Percentiles rank a stretch among this genome's conserved stretches.
Evolutionary conservation across 768 basidiomycete species (phyloP).

Genomic region (Boletus huronensis): DNA sequence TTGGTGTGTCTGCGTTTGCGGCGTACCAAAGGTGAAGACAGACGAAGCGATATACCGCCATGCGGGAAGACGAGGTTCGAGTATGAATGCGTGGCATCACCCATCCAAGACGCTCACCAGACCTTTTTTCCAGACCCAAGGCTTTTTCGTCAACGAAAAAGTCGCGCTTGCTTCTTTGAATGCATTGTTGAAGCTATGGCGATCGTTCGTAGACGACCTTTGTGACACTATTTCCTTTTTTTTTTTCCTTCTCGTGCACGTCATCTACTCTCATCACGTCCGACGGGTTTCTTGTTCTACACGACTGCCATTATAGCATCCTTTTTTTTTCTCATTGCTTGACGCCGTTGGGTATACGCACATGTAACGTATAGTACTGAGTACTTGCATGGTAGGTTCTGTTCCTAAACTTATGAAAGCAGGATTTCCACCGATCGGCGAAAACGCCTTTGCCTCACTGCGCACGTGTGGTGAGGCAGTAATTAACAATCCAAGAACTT

Average conservation of each 20-base stretch:
- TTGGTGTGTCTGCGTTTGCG: constrained; percentile 12
- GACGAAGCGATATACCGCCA: neutral
- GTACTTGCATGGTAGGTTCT: constrained; percentile 13
- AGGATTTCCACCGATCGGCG: no score
- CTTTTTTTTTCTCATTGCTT: no score
- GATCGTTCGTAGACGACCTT: neutral
- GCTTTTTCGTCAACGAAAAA: constrained; percentile 25
- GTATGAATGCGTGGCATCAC: neutral
- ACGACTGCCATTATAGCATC: no score
- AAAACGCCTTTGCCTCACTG: no score
- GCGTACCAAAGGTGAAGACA: constrained; percentile 15
- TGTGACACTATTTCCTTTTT: no score
- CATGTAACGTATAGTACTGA: constrained; percentile 8
- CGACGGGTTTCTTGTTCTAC: no score
- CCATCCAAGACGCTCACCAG: neutral
- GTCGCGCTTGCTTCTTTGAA: constrained; percentile 24
- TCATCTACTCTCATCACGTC: no score
- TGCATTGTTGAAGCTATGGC: neutral
- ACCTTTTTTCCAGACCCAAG: no score
- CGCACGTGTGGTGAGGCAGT: no score
- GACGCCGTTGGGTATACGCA: neutral
- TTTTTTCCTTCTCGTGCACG: no score
- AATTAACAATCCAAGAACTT: no score
- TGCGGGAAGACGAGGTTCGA: constrained; percentile 13
- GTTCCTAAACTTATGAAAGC: no score